phyloP scores from a whole-genome alignment of 495 filamentous ascomycete species.

The Penicillium desertorum region DNA sequence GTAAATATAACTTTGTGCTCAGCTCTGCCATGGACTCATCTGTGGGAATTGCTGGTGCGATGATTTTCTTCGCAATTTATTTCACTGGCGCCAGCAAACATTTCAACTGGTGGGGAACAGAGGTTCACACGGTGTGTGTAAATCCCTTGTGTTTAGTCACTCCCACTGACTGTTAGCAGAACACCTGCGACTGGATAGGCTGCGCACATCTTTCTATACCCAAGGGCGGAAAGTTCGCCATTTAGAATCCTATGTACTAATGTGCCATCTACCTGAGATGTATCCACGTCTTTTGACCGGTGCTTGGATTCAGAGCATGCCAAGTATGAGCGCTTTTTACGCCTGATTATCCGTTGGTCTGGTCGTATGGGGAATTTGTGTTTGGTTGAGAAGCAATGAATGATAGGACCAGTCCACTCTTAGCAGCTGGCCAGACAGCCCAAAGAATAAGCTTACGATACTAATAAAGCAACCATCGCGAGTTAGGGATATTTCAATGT shows the following conservation, averaged over 20 bases:
- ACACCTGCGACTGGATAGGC: slow-evolving; percentile 29
- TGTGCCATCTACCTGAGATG: background rate
- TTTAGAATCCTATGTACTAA: background rate
- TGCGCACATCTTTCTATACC: slow-evolving; percentile 24
- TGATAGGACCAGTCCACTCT: background rate
- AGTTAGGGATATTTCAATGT: background rate
- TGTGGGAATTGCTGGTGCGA: slow-evolving; percentile 70
- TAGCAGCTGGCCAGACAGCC: background rate
- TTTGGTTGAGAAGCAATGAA: background rate
- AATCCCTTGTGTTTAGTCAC: background rate
- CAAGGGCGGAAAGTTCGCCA: slow-evolving; percentile 22
- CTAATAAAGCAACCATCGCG: background rate
- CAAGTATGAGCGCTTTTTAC: background rate
- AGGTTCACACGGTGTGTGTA: slow-evolving; percentile 54
- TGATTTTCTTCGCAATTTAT: slow-evolving; percentile 78
- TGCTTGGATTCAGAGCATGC: background rate
- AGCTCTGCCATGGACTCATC: slow-evolving; percentile 77
- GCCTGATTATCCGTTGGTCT: background rate
- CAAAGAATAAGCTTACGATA: background rate
- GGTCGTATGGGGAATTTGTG: background rate
- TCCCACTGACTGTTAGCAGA: slow-evolving; percentile 12
- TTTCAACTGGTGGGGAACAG: slow-evolving; percentile 76
- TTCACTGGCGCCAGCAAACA: slow-evolving; percentile 60
- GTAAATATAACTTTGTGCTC: slow-evolving; percentile 83
- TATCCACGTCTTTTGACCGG: background rate